Conservation (phyloP, 2,329 filamentous ascomycete genomes). For the Xylaria polymorpha region DNA sequence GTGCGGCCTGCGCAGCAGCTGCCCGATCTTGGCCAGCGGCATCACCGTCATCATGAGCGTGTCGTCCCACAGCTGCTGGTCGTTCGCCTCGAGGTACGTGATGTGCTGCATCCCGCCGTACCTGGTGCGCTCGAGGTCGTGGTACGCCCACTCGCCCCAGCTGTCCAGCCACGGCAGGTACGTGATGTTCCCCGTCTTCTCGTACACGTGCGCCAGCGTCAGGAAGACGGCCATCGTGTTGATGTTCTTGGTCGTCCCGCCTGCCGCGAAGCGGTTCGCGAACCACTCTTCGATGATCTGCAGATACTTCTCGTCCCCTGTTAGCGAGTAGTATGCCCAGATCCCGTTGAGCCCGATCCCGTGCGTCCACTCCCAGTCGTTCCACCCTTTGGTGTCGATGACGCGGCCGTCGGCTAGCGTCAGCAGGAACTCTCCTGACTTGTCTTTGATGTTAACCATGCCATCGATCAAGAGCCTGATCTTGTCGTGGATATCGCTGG, state of each 20-base stretch:
- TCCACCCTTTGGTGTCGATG: slow-evolving; percentile 87
- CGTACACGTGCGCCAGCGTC: slow-evolving; percentile 81
- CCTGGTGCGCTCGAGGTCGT: slow-evolving; percentile 77
- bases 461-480: slow-evolving; percentile 77
- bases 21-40: slow-evolving; percentile 82
- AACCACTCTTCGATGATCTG: slow-evolving; percentile 81
- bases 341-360: slow-evolving; percentile 83
- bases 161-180: slow-evolving; percentile 82
- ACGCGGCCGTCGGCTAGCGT: slow-evolving; percentile 77
- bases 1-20: slow-evolving; percentile 73
- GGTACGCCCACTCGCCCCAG: slow-evolving; percentile 86
- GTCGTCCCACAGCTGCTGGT: slow-evolving; percentile 84
- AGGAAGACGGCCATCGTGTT: slow-evolving; percentile 86
- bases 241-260: slow-evolving; percentile 85
- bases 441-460: slow-evolving; percentile 81
- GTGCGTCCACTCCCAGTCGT: slow-evolving; percentile 86
- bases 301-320: slow-evolving; percentile 69
- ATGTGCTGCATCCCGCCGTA: slow-evolving; percentile 80
- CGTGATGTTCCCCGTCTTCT: slow-evolving; percentile 73
- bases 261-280: slow-evolving; percentile 72
- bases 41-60: slow-evolving; percentile 90
- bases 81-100: slow-evolving; percentile 77
- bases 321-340: slow-evolving; percentile 83
- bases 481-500: slow-evolving; percentile 62
- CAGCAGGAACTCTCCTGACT: slow-evolving; percentile 78